Evolutionary conservation across 2,329 filamentous ascomycete genomes (phyloP).

Genomic region (Colletotrichum caudatum): DNA sequence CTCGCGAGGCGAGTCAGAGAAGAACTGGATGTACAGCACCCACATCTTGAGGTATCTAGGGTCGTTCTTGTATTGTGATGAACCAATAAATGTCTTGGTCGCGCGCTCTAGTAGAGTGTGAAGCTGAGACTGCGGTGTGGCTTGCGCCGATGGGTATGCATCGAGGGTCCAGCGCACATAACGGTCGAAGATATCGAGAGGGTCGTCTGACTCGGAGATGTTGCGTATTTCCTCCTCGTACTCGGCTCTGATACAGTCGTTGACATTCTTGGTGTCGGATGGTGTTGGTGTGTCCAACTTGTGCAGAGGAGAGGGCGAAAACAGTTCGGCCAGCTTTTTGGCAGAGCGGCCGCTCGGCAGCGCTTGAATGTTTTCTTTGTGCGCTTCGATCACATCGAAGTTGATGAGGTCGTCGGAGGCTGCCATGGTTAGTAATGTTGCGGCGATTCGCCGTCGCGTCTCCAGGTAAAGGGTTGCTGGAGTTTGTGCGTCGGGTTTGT

Average conservation of each 20-base stretch:
- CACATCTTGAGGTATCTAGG: slow-evolving; percentile 93
- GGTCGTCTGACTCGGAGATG: slow-evolving; percentile 91
- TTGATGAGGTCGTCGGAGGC: slow-evolving; percentile 67
- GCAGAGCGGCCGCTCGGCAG: slow-evolving; percentile 90
- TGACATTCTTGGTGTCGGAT: slow-evolving; percentile 78
- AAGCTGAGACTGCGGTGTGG: slow-evolving; percentile 90
- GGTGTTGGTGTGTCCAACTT: slow-evolving; percentile 73
- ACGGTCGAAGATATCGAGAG: slow-evolving; percentile 93
- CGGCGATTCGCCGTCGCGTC: slow-evolving; percentile 38
- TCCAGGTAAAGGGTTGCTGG: slow-evolving; percentile 27
- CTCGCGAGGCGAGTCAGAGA: slow-evolving; percentile 92
- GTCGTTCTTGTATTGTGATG: slow-evolving; percentile 92
- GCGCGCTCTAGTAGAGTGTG: slow-evolving; percentile 90
- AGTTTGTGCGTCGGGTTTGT: slow-evolving; percentile 22
- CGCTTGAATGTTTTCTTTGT: slow-evolving; percentile 98
- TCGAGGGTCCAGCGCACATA: slow-evolving; percentile 98
- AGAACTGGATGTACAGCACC: slow-evolving; percentile 93
- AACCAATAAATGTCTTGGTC: slow-evolving; percentile 89
- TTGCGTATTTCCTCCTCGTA: slow-evolving; percentile 86
- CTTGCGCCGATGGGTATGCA: slow-evolving; percentile 93
- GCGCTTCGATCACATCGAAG: slow-evolving; percentile 94
- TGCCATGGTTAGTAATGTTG: slow-evolving; percentile 57
- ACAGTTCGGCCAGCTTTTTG: slow-evolving; percentile 85
- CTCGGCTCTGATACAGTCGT: slow-evolving; percentile 83
- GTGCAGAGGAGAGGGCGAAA: slow-evolving; percentile 74